Percentiles rank a stretch among this genome's conserved stretches.
These are phyloP conservation scores for Xylariaceae sp. DNA, from an alignment of 2,329 filamentous ascomycete genomes.

Conservation along the genomic window DNA sequence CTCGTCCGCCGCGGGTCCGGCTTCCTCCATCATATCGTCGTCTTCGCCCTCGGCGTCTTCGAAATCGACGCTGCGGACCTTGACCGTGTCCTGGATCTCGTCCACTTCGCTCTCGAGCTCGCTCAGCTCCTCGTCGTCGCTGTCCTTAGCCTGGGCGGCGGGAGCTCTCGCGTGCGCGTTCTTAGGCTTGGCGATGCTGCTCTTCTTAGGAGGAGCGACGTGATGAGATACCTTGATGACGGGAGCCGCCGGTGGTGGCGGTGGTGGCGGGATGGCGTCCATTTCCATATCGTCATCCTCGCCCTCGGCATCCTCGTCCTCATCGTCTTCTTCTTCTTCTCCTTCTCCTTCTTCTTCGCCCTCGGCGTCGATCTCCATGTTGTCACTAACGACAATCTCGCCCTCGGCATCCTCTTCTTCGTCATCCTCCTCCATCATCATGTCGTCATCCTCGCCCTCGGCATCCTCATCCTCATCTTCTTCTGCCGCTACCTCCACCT, in stretches of 20 bases:
- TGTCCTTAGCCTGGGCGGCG: slow-evolving; percentile 33
- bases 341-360: slow-evolving; percentile 39
- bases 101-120: slow-evolving; percentile 49
- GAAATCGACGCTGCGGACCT: slow-evolving; percentile 36
- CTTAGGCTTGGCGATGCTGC: slow-evolving; percentile 24
- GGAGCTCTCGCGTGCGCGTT: slow-evolving; percentile 29
- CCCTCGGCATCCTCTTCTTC: slow-evolving; percentile 32
- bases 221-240: slow-evolving; percentile 48
- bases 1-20: slow-evolving; percentile 32
- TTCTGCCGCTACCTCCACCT: too few species aligned
- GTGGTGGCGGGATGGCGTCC: slow-evolving; percentile 30
- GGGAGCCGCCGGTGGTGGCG: too few species aligned
- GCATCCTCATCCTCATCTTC: slow-evolving; percentile 35
- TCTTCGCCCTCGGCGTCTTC: slow-evolving; percentile 39
- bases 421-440: slow-evolving; percentile 34
- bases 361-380: too few species aligned
- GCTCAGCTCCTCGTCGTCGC: slow-evolving; percentile 51
- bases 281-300: slow-evolving; percentile 47
- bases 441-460: slow-evolving; percentile 37
- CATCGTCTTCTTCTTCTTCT: slow-evolving; percentile 38
- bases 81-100: slow-evolving; percentile 42
- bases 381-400: slow-evolving; percentile 31
- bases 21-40: slow-evolving; percentile 43
- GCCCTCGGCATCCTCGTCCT: slow-evolving; percentile 42
- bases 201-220: slow-evolving; percentile 31